These are phyloP conservation scores for Comarum palustre DNA, from an alignment of 306 rosid genomes.

Conservation along the genomic window DNA sequence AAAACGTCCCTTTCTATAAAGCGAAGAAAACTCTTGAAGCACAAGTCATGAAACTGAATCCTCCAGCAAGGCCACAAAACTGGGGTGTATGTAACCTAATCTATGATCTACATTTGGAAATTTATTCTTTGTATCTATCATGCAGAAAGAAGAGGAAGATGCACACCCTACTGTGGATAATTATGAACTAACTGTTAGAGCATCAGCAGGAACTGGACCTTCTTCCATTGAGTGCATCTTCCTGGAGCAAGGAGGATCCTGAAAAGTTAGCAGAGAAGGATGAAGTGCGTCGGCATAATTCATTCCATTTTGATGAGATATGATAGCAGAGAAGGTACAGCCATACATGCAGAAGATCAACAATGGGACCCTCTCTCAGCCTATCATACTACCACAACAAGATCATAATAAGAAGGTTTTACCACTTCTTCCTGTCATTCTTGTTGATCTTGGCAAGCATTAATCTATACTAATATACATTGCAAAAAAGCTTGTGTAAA, in stretches of 20 bases:
- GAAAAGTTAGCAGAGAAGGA: too few species aligned
- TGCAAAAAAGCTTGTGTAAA: not conserved
- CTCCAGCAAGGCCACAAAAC: slow-evolving; percentile 82
- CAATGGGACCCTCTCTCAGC: slow-evolving; percentile 54
- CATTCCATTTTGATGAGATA: too few species aligned
- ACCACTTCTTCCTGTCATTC: not conserved
- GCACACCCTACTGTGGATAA: not conserved
- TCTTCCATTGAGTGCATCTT: slow-evolving; percentile 84
- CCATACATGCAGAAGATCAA: slow-evolving; percentile 56
- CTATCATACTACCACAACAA: slow-evolving; percentile 57
- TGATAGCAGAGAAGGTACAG: slow-evolving; percentile 70
- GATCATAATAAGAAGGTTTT: slow-evolving; percentile 61
- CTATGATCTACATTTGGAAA: not conserved
- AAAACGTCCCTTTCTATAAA: slow-evolving; percentile 75
- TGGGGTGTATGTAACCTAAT: slow-evolving; percentile 77
- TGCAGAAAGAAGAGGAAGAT: slow-evolving; percentile 10
- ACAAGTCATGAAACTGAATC: slow-evolving; percentile 79
- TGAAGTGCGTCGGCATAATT: too few species aligned
- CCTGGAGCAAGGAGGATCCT: slow-evolving; percentile 89
- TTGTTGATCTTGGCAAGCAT: not conserved
- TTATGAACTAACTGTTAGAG: slow-evolving; percentile 34
- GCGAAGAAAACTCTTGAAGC: slow-evolving; percentile 83
- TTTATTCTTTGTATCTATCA: slow-evolving; percentile 1
- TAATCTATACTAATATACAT: not conserved
- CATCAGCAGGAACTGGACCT: slow-evolving; percentile 75